Evolutionary conservation across 306 rosid species (phyloP).

Genomic region (Urtica urens): DNA sequence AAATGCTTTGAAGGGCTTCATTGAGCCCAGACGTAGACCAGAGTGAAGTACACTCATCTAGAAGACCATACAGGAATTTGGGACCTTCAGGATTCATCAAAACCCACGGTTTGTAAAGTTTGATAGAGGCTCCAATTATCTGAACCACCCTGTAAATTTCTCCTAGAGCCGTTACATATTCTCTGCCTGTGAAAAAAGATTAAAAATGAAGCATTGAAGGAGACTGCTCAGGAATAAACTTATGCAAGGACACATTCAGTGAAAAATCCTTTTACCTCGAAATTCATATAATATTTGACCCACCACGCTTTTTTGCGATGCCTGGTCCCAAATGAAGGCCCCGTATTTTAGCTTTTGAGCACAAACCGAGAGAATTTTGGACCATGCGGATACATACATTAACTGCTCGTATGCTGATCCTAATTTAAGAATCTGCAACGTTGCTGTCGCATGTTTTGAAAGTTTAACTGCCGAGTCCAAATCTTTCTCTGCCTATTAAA

Average conservation of each 20-base stretch:
- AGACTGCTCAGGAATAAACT: neutral
- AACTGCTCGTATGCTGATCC: conserved; percentile 56
- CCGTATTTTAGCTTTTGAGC: conserved; percentile 75
- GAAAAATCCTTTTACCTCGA: conserved; percentile 40
- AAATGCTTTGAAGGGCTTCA: conserved; percentile 48
- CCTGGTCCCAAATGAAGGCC: conserved; percentile 64
- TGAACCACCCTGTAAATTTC: conserved; percentile 73
- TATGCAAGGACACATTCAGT: neutral
- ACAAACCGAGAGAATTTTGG: conserved; percentile 43
- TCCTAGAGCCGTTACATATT: conserved; percentile 55
- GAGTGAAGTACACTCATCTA: conserved; percentile 42
- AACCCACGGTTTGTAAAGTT: conserved; percentile 65
- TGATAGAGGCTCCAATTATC: conserved; percentile 54
- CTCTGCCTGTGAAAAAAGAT: conserved; percentile 34
- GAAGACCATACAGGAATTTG: conserved; percentile 33
- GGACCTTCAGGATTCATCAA: conserved; percentile 33
- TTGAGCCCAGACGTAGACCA: conserved; percentile 78
- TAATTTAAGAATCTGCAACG: conserved; percentile 50
- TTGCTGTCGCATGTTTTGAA: conserved; percentile 42
- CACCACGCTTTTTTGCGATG: conserved; percentile 34
- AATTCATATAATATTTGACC: conserved; percentile 42
- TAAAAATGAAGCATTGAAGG: neutral
- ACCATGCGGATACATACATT: conserved; percentile 59
- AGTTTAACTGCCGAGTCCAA: conserved; percentile 59
- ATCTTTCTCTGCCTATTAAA: conserved; percentile 71